phyloP scores from a whole-genome alignment of 176 grass and related monocot genomes.

The Zoysia pacifica region DNA sequence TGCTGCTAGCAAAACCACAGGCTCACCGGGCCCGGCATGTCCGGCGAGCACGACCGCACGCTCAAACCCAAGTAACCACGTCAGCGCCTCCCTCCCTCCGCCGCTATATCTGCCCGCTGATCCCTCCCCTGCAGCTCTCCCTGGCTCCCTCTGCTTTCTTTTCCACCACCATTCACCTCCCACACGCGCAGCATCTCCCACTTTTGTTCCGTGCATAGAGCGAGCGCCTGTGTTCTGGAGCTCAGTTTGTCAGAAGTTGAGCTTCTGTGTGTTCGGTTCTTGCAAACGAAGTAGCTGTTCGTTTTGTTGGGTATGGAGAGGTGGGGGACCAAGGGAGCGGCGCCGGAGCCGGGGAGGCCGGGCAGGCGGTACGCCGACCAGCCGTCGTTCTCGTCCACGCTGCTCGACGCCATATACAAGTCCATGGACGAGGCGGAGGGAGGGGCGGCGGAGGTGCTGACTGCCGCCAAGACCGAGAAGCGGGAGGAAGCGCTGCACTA shows the following conservation, averaged over 20 bases:
- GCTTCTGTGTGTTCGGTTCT: background rate
- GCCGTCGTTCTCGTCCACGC: conserved; percentile 94
- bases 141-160: background rate
- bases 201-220: conserved; percentile 12
- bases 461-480: conserved; percentile 13
- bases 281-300: too few relatives aligned
- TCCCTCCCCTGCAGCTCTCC: conserved; percentile 8
- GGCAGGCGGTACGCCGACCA: conserved; percentile 47
- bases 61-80: conserved; percentile 39
- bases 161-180: background rate
- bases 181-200: background rate
- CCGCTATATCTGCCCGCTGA: conserved; percentile 50
- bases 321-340: conserved; percentile 30
- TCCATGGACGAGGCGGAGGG: conserved; percentile 84
- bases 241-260: background rate
- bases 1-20: background rate
- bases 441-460: background rate
- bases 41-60: conserved; percentile 21
- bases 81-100: conserved; percentile 2
- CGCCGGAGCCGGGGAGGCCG: conserved; percentile 11
- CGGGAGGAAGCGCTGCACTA: conserved; percentile 46
- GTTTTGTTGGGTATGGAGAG: conserved; percentile 48
- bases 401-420: conserved; percentile 89
- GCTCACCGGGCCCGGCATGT: background rate
- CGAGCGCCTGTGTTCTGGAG: background rate